Evolutionary conservation across 371 early-diverging fungal species (phyloP), one percentile per base, ranked within the genome.

Genomic region (Amoeboaphelidium protococcarum): DNA sequence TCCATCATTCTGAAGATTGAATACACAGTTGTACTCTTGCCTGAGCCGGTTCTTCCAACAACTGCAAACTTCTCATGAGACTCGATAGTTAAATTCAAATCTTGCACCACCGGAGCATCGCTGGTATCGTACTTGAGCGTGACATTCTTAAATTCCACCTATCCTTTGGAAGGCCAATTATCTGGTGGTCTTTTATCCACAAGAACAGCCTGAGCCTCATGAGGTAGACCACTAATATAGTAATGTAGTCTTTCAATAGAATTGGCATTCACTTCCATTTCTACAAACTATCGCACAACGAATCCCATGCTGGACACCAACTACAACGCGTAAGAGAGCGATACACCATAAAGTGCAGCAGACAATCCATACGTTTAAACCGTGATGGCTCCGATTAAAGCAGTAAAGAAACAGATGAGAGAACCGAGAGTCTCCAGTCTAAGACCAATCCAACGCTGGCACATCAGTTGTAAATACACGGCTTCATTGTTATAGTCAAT

Each of bases 381-480:
- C 42, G 53, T 52, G 12, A 74, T 55, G 16, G 71, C 60, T 24
- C 59, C 46, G 41, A 73, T 60, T 25, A 73, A 47, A 0, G 74
- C 69, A 2, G 76, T 65, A 26, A 67, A 49, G 54, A 69, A 71
- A 19, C 78, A 65, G 51, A 69, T 64, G 21, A 76, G 22, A 2
- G 69, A 72, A 0, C 71, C 60, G 6, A 70, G 42, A 48, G 76
- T 48, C 53, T 80, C 80, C 22, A 80, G 44, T 52, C 73, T 72
- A 13, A 80, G 61, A 3, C 75, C 67, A 44, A 65, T 63, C 59
- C 76, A 65, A 4, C 66, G 54, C 44, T 68, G 54, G 23, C n/a
- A 66, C 54, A 3, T 44, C 16, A 23, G 62, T 64, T 45, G 54
- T 54, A 0, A 69, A 63, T 45, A 71, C 58, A 46, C 73, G 50